These are phyloP conservation scores for Penicillium antarcticum DNA, from an alignment of 495 filamentous ascomycete genomes.

Conservation along the genomic window DNA sequence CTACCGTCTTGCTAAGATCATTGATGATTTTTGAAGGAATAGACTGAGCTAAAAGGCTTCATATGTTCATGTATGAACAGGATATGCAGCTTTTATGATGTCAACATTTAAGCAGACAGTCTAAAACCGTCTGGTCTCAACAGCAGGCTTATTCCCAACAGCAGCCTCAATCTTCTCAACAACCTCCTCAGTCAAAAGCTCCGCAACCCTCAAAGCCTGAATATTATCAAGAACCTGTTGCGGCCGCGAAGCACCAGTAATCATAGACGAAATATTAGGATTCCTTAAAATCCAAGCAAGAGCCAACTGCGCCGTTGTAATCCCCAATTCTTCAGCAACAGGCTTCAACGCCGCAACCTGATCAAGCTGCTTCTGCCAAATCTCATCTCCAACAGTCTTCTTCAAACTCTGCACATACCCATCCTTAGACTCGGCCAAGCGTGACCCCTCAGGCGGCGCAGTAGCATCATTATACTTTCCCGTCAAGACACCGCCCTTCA, in stretches of 20 bases:
- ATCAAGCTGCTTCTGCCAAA: slow-evolving; percentile 19
- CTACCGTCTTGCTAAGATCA: too few relatives aligned
- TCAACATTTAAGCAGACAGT: not conserved
- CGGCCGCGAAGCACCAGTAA: slow-evolving; percentile 70
- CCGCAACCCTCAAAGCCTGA: slow-evolving; percentile 55
- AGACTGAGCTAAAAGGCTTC: too few relatives aligned
- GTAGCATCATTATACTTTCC: slow-evolving; percentile 74
- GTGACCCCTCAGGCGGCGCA: slow-evolving; percentile 31
- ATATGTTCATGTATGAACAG: too few relatives aligned
- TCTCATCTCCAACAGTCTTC: slow-evolving; percentile 20
- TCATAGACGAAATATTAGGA: slow-evolving; percentile 67
- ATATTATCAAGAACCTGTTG: slow-evolving; percentile 75
- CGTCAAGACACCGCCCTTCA: slow-evolving; percentile 70
- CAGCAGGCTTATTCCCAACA: slow-evolving; percentile 60
- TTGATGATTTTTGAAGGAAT: too few relatives aligned
- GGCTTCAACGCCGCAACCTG: slow-evolving; percentile 46
- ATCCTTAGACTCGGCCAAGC: slow-evolving; percentile 41
- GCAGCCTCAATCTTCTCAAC: slow-evolving; percentile 67
- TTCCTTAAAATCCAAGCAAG: slow-evolving; percentile 81
- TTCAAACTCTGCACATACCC: slow-evolving; percentile 29
- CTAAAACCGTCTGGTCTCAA: slow-evolving; percentile 20
- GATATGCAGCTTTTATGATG: too few relatives aligned
- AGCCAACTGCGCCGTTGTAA: slow-evolving; percentile 63
- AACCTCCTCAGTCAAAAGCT: slow-evolving; percentile 63
- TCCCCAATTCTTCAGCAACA: slow-evolving; percentile 64